Evolutionary conservation across 2,329 filamentous ascomycete species (phyloP), one percentile per base, ranked within the genome.

Genomic region (Aspergillus sp.): DNA sequence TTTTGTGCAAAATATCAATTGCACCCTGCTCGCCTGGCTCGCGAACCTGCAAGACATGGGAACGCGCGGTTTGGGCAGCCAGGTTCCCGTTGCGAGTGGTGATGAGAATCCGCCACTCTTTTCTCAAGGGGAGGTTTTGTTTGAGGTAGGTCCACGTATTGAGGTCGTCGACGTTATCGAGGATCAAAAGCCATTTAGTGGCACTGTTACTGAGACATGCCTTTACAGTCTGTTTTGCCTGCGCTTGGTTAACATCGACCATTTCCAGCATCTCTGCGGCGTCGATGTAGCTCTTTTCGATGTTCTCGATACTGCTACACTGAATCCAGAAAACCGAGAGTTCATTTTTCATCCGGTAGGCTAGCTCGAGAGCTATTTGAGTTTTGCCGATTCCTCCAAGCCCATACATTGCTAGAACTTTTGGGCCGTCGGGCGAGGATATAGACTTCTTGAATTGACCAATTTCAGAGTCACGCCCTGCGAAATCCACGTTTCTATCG

Each of bases 281-380:
- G 19, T 37, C 44, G 17, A 60, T 15, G 39, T 46, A 65, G 2
- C 51, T 55, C 27, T 66, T 57, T 17, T 65, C 56, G 31, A 66
- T 51, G 4, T 12, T 57, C 21, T 52, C 61, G 9, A 51, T 39
- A 53, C 58, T 68, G 27, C 61, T 66, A 27, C 65, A 66, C 48
- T 66, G 62, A 15, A 71, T 54, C 68, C 68, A 71, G 46, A 72
- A 70, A 11, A 69, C 55, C 23, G 62, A 68, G 35, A 17, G 17
- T 9, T 66, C 59, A 15, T 6, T 14, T 8, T 45, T 59, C 19
- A 64, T 27, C 5, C 57, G 62, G 48, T 68, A 64, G 7, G 65
- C 62, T 24, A 66, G 59, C 46, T 69, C 65, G 37, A 71, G 62
- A 4, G 66, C 68, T 37, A 70, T 37, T 46, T 70, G 67, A 2